Percentiles rank a stretch among this genome's conserved stretches.
Evolutionary conservation across 495 filamentous ascomycete genomes (phyloP).

Genomic region (Saxophila tyrrhenica): DNA sequence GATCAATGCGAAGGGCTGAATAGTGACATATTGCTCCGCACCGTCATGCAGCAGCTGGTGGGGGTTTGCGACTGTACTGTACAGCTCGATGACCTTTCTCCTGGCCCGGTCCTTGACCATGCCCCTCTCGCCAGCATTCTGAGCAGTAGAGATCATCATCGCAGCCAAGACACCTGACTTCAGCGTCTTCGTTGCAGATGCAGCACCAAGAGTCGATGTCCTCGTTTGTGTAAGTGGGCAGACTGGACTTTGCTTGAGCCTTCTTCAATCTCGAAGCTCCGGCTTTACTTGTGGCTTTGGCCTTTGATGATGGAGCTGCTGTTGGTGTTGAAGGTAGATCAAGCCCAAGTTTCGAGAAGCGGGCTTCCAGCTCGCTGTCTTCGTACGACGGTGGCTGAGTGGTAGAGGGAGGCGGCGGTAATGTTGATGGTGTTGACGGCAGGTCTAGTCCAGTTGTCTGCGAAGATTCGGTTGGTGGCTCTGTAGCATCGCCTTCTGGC

Average conservation of each 20-base stretch:
- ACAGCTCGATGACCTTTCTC: constrained; percentile 17
- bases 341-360: constrained; percentile 18
- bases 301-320: constrained; percentile 12
- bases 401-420: background rate
- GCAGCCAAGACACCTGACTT: constrained; percentile 50
- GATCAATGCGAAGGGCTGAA: no score
- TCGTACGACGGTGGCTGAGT: constrained; percentile 14
- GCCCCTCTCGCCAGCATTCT: constrained; percentile 58
- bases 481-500: background rate
- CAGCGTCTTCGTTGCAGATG: constrained; percentile 58
- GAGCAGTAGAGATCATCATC: constrained; percentile 55
- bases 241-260: constrained; percentile 21
- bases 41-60: background rate
- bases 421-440: constrained; percentile 15
- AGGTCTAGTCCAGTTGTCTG: constrained; percentile 1
- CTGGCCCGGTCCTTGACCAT: constrained; percentile 26
- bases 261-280: background rate
- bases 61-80: constrained; percentile 1
- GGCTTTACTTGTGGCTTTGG: constrained; percentile 9
- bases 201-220: constrained; percentile 59
- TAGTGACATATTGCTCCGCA: no score
- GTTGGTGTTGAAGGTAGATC: constrained; percentile 23
- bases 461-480: background rate
- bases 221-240: constrained; percentile 41
- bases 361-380: constrained; percentile 15